These are phyloP conservation scores for Endoconidiophora laricicola DNA, from an alignment of 2,329 filamentous ascomycete species.

Conservation along the genomic window DNA sequence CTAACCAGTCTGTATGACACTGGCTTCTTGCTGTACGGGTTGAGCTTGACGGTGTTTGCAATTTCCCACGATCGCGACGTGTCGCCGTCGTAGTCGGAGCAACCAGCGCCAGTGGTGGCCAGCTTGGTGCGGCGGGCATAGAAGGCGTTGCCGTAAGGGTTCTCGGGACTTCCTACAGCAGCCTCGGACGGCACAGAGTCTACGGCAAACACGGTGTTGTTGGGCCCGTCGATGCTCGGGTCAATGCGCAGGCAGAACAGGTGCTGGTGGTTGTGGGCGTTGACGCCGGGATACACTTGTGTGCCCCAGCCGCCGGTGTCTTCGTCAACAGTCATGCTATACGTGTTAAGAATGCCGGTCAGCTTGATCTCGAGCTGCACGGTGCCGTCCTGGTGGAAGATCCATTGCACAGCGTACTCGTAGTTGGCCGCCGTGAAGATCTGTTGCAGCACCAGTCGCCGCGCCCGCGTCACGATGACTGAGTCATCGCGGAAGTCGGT, in stretches of 20 bases:
- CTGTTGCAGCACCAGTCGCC: conserved; percentile 76
- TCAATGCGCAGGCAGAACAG: conserved; percentile 83
- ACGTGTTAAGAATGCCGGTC: conserved; percentile 86
- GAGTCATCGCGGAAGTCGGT: conserved; percentile 86
- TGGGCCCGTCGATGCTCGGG: conserved; percentile 68
- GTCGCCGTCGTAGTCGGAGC: conserved; percentile 64
- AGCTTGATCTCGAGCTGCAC: conserved; percentile 85
- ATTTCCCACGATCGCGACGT: conserved; percentile 84
- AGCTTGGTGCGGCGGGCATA: conserved; percentile 72
- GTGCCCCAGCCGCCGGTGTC: conserved; percentile 79
- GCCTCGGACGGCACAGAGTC: conserved; percentile 57
- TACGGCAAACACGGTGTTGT: conserved; percentile 72
- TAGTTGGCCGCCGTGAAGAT: conserved; percentile 95
- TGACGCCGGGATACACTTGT: conserved; percentile 76
- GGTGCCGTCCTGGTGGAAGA: conserved; percentile 82
- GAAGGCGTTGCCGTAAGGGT: conserved; percentile 82
- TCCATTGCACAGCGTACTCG: conserved; percentile 70
- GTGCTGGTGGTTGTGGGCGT: conserved; percentile 92
- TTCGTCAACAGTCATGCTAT: conserved; percentile 62
- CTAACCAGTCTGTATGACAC: conserved; percentile 80
- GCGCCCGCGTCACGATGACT: conserved; percentile 66
- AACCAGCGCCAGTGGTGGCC: conserved; percentile 48
- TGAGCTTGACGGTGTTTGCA: conserved; percentile 65
- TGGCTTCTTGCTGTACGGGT: conserved; percentile 73
- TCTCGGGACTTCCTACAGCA: conserved; percentile 59